phyloP scores from a whole-genome alignment of 2,329 filamentous ascomycete species.

The Cladosporium sp. region DNA sequence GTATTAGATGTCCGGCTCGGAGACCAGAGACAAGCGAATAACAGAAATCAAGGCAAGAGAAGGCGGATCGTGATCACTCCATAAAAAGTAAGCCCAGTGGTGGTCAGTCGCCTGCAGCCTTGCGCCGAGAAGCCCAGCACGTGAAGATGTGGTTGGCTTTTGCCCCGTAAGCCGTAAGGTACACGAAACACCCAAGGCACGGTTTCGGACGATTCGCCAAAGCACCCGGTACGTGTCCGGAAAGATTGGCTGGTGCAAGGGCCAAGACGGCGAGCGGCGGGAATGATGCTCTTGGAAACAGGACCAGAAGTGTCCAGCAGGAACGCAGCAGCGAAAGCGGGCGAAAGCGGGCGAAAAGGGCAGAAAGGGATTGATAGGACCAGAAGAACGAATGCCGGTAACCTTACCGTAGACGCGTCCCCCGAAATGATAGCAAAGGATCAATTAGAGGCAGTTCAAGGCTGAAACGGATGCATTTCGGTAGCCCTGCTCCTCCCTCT shows the following conservation, averaged over 20 bases:
- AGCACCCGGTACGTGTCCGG: background rate
- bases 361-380: background rate
- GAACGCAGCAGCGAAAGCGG: background rate
- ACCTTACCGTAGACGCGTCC: constrained; percentile 1
- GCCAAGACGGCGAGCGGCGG: constrained; percentile 1
- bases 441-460: background rate
- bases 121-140: background rate
- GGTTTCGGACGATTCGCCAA: background rate
- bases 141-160: constrained; percentile 3
- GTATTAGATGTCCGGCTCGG: background rate
- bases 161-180: background rate
- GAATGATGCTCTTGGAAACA: background rate
- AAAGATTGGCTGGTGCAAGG: background rate
- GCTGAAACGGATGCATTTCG: constrained; percentile 1
- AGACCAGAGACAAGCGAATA: background rate
- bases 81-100: background rate
- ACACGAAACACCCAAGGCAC: background rate
- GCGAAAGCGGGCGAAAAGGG: background rate
- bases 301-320: background rate
- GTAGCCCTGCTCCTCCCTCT: background rate
- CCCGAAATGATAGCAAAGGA: background rate
- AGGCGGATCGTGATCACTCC: background rate
- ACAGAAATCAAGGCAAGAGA: background rate
- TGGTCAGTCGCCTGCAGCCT: background rate
- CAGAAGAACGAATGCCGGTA: background rate